Evolutionary conservation across 169 alveolate species (phyloP), one percentile per base, ranked within the genome.

Genomic region (Cryptosporidium andersoni): DNA sequence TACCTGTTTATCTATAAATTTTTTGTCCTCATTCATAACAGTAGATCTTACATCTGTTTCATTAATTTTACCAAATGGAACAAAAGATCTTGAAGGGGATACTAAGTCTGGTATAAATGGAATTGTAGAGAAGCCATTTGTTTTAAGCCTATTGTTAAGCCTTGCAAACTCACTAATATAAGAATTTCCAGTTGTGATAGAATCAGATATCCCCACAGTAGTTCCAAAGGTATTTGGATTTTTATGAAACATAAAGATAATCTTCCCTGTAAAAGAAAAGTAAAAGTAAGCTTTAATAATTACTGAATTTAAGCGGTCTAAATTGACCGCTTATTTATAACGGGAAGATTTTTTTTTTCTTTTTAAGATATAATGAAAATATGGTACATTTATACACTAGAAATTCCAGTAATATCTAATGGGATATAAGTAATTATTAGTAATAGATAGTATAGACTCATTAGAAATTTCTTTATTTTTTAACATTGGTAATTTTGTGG

Each of bases 71-170:
- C 9, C n/a, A 9, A 5, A 16, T 37, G 6, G 63, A 8, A 74
- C 36, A 34, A 48, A 14, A 53, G 85, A 74, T 34, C 85, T 49
- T 2, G 67, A 66, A n/a, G 85, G 85, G 6, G 85, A 74, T 12
- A 60, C 36, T 58, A 74, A 36, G 34, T 74, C 85, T 8, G 85
- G 85, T 12, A 74, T 55, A 58, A 74, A 74, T 2, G 85, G 85
- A 58, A 74, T 74, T 11, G 85, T 58, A 25, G 60, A 58, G 39
- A 74, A 74, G 2, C 85, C 85, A 58, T 74, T 74, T 37, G 85
- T 68, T 48, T 68, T 55, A 7, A 74, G 48, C 3, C 85, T 56
- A 45, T 74, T 74, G 48, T 74, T 74, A 42, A 74, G n/a, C 11
- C 64, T 39, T 43, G 60, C 60, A 74, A 74, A 74, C 51, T 74